Base-by-base conservation (phyloP, 768 basidiomycete genomes). In the Phaffia australis region DNA sequence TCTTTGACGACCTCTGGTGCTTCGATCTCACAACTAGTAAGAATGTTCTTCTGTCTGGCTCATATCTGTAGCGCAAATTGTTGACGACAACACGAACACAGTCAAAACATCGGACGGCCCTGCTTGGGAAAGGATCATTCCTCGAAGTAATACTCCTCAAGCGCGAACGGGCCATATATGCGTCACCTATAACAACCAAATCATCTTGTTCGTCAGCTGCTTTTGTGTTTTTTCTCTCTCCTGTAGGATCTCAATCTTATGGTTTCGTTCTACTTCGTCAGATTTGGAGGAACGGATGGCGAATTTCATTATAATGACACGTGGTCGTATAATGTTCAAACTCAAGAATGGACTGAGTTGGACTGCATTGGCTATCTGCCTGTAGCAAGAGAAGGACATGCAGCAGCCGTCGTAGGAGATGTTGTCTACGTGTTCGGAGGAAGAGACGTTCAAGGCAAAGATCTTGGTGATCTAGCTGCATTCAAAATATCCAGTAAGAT, bases 221-320 rank as follows among this genome's bases (percentile, higher is more conserved):
- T 61, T 64, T 35, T 18, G 48, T 66, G 68, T 69, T 72, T 11
- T 68, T 70, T 72, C 21, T 60, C 65, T 42, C 65, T 56, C 27
- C 29, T 62, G 47, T 62, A 30, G 5, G 14, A 16, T 48, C 51
- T 50, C 23, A 23, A 25, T 54, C 56, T 56, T 6, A 19, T 23
- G 21, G n/a, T 46, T n/a, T 18, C 18, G 6, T 52, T 52, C 59
- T 14, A 18, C 8, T 23, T 1, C 50, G n/a, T 69, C 49, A 93
- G 89, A 59, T 98, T 99, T 71, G 95, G 95, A 42, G 95, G 95
- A 56, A 99, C 95, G 16, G 95, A 99, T 74, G 93, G 93, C n/a
- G 85, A 87, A 74, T 98, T 87, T 77, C 95, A 98, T 75, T 99
- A 99, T 79, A 99, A 98, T 76, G 95, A 99, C 75, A 97, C 92